These are phyloP conservation scores for Gentiana dahurica DNA, from an alignment of 257 asterid species.

Conservation along the genomic window DNA sequence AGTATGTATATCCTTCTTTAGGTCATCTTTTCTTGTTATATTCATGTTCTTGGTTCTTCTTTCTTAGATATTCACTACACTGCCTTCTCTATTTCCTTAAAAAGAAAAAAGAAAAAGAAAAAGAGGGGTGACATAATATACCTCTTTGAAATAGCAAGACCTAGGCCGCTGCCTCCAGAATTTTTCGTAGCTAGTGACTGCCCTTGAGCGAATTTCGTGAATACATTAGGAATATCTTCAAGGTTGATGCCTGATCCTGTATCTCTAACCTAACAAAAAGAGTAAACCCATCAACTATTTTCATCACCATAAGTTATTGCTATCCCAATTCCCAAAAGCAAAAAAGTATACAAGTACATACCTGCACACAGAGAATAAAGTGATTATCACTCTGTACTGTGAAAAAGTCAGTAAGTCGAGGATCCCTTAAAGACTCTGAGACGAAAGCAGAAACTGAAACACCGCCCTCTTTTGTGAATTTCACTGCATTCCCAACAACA, in stretches of 20 bases:
- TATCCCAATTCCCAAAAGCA: background rate
- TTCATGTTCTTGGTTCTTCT: conserved; percentile 34
- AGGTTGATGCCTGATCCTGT: conserved; percentile 85
- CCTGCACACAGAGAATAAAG: conserved; percentile 89
- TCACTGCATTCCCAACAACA: conserved; percentile 91
- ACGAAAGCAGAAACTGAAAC: conserved; percentile 60
- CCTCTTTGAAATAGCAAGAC: conserved; percentile 95
- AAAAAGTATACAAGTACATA: conserved; percentile 17
- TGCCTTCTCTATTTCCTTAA: too few species aligned
- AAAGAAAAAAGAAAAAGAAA: background rate
- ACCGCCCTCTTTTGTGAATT: conserved; percentile 89
- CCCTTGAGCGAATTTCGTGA: conserved; percentile 76
- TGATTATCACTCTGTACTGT: conserved; percentile 67
- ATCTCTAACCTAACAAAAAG: conserved; percentile 61
- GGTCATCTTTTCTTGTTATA: conserved; percentile 15
- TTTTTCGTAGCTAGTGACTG: conserved; percentile 60
- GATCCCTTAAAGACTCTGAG: conserved; percentile 65
- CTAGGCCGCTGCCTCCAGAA: conserved; percentile 89
- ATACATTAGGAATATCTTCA: conserved; percentile 77
- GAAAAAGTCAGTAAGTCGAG: conserved; percentile 66
- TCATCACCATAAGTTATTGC: background rate
- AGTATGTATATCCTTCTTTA: conserved; percentile 48
- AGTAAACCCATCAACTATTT: too few species aligned
- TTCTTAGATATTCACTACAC: too few species aligned
- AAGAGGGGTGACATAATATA: conserved; percentile 11